Conservation (phyloP, 2,329 filamentous ascomycete genomes). For the Trichophyton verrucosum region DNA sequence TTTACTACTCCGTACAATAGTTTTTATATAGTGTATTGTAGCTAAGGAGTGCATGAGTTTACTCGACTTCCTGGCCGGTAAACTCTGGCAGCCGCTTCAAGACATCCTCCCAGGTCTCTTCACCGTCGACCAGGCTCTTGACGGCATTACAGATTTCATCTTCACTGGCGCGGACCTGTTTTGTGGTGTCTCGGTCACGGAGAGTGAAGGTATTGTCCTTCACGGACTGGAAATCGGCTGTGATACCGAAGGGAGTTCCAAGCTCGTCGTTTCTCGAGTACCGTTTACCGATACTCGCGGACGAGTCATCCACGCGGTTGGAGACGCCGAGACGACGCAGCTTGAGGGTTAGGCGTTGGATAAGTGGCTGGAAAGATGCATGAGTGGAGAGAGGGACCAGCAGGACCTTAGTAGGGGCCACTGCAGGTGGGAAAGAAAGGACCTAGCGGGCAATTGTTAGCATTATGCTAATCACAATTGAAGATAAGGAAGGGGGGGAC, state of each 20-base stretch:
- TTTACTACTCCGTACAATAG: neutral
- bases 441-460: conserved; percentile 34
- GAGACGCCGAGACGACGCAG: conserved; percentile 67
- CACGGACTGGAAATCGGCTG: conserved; percentile 88
- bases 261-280: conserved; percentile 93
- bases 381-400: conserved; percentile 80
- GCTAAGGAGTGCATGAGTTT: neutral
- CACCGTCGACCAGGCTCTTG: conserved; percentile 49
- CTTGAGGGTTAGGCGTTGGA: conserved; percentile 59
- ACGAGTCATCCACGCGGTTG: conserved; percentile 78
- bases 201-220: conserved; percentile 79
- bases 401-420: conserved; percentile 92
- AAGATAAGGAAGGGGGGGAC: neutral
- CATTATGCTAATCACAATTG: neutral
- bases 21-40: neutral
- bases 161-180: conserved; percentile 74
- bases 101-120: conserved; percentile 58
- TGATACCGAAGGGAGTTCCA: conserved; percentile 86
- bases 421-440: conserved; percentile 59
- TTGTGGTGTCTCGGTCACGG: conserved; percentile 78
- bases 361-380: conserved; percentile 64
- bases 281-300: conserved; percentile 84
- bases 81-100: conserved; percentile 70
- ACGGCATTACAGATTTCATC: conserved; percentile 68
- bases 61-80: conserved; percentile 54